Evolutionary conservation across 2,329 filamentous ascomycete species (phyloP).

Genomic region (Colletotrichum sp.): DNA sequence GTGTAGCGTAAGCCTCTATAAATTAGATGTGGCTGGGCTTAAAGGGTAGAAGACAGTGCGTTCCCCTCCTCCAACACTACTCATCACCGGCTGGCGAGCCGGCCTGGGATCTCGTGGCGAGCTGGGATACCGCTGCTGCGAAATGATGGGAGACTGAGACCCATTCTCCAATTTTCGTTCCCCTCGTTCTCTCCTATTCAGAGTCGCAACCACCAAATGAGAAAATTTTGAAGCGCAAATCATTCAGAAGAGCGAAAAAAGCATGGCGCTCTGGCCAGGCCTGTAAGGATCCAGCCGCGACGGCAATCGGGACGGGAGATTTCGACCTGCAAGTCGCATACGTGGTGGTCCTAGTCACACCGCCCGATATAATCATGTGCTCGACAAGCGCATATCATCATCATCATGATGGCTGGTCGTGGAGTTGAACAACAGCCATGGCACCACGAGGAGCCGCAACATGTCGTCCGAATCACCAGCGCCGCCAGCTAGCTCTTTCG

Average conservation of each 20-base stretch:
- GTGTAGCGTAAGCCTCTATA: too few relatives aligned
- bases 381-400: slow-evolving; percentile 4
- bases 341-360: slow-evolving; percentile 1
- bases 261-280: not conserved
- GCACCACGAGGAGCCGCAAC: slow-evolving; percentile 2
- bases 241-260: not conserved
- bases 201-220: not conserved
- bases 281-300: not conserved
- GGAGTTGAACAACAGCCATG: not conserved
- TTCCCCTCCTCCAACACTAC: not conserved
- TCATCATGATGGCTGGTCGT: not conserved
- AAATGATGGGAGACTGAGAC: slow-evolving; percentile 10
- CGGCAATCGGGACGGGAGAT: slow-evolving; percentile 4
- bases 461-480: not conserved
- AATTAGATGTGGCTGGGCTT: too few relatives aligned
- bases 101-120: not conserved
- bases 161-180: not conserved
- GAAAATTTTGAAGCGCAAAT: not conserved
- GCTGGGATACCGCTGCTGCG: slow-evolving; percentile 5
- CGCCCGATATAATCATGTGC: slow-evolving; percentile 8
- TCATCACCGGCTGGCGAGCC: not conserved
- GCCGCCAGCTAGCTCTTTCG: not conserved
- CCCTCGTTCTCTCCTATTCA: not conserved
- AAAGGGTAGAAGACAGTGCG: not conserved
- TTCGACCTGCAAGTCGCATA: slow-evolving; percentile 11